Evolutionary conservation across 345 rosid species (phyloP), one percentile per base, ranked within the genome.

Genomic region (Acer campestre): DNA sequence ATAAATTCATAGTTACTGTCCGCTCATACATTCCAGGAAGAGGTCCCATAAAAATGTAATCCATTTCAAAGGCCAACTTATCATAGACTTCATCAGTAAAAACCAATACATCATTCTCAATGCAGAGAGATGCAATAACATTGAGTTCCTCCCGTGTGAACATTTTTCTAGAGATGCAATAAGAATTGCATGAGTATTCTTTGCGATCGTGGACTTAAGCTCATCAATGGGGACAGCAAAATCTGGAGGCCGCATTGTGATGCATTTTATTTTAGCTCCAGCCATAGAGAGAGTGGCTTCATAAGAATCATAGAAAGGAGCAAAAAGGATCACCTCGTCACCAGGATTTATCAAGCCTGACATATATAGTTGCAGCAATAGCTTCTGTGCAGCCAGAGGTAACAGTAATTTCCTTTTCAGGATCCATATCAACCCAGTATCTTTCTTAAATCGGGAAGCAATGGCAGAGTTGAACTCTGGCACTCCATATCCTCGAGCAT

Each of bases 271-370:
- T 74, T 91, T 81, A 10, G 99, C 99, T 67, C 98, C 98, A 70
- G 94, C 99, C 98, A 96, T 96, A n/a, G 95, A 96, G 27, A 96
- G 86, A 6, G 98, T 96, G 6, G 99, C 98, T 82, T 94, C 95
- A 56, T 96, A 94, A 2, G 98, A 96, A 85, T 96, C 97, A 29
- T 94, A 96, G 71, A 94, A 94, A 2, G 98, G 98, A 48, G 98
- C 97, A 82, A 96, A 91, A 76, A 96, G 77, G 79, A 94, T 89
- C 63, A 96, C 99, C 84, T 96, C 98, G 77, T 94, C 98, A 0
- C 97, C 98, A 17, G 99, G 98, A 90, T 94, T 89, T 70, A 96
- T 89, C 55, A 94, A 80, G 58, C 99, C 99, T 72, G 94, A 77
- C 66, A 92, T n/a, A n/a, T n/a, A n/a, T 82, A 44, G 98, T 80